Evolutionary conservation across 2,329 filamentous ascomycete genomes (phyloP).

Genomic region (Arthroderma uncinatum): DNA sequence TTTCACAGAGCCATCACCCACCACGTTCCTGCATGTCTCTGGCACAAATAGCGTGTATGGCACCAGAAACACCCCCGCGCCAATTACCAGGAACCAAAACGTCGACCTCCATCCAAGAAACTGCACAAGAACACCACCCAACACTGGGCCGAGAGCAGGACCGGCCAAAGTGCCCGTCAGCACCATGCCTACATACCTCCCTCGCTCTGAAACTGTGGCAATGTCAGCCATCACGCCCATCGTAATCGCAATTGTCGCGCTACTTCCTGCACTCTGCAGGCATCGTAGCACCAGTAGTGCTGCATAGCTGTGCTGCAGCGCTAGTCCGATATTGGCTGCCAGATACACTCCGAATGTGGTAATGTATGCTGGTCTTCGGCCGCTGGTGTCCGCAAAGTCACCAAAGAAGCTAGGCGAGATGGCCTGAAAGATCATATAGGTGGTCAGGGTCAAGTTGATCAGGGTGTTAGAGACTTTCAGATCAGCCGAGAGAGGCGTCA

Average conservation of each 20-base stretch:
- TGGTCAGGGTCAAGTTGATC: constrained; percentile 43
- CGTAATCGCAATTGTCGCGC: constrained; percentile 58
- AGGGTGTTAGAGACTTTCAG: constrained; percentile 32
- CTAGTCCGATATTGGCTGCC: constrained; percentile 49
- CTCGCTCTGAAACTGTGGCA: constrained; percentile 56
- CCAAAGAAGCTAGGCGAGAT: constrained; percentile 51
- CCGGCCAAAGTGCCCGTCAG: constrained; percentile 45
- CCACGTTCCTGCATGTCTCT: constrained; percentile 34
- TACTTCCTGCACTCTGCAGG: constrained; percentile 54
- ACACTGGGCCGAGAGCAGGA: constrained; percentile 45
- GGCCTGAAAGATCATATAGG: constrained; percentile 47
- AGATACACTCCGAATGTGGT: constrained; percentile 48
- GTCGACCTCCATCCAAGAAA: constrained; percentile 57
- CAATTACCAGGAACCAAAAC: constrained; percentile 58
- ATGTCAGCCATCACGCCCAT: constrained; percentile 64
- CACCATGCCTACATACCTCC: constrained; percentile 61
- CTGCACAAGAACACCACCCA: constrained; percentile 53
- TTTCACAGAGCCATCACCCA: constrained; percentile 25
- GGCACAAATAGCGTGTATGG: constrained; percentile 48
- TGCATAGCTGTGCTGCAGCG: constrained; percentile 46
- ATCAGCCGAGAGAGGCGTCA: constrained; percentile 26
- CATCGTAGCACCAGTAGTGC: constrained; percentile 51
- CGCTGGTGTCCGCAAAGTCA: constrained; percentile 50
- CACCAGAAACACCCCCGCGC: constrained; percentile 39
- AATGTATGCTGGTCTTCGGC: constrained; percentile 52